These are phyloP conservation scores for Lachnellula cervina DNA, from an alignment of 2,329 filamentous ascomycete genomes.

Conservation along the genomic window DNA sequence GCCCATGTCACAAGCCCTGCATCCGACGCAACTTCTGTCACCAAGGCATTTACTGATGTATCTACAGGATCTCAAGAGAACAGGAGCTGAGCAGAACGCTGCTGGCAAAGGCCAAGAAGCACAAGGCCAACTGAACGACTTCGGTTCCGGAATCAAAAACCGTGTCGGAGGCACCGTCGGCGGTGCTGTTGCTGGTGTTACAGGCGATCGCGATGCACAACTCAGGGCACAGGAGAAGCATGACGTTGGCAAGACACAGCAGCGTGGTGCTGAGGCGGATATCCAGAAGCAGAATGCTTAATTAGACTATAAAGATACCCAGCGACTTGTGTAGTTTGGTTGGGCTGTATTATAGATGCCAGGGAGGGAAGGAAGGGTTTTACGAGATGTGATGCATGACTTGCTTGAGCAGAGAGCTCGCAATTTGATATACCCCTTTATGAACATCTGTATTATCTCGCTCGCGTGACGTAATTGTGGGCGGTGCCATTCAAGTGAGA, in stretches of 20 bases:
- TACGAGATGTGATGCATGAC: background rate
- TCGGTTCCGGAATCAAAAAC: slow-evolving; percentile 60
- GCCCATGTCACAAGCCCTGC: background rate
- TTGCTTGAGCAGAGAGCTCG: background rate
- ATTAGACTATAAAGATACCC: background rate
- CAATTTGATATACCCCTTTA: background rate
- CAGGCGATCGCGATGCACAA: slow-evolving; percentile 64
- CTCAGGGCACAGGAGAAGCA: slow-evolving; percentile 61
- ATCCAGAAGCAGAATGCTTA: slow-evolving; percentile 56
- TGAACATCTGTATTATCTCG: background rate
- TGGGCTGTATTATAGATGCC: slow-evolving; percentile 6
- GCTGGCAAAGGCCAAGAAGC: slow-evolving; percentile 79
- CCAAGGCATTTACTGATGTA: background rate
- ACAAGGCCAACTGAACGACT: slow-evolving; percentile 72
- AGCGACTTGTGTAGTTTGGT: background rate
- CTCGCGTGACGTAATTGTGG: too few species aligned
- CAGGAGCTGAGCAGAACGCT: slow-evolving; percentile 73
- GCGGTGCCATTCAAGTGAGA: too few species aligned
- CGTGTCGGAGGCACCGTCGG: slow-evolving; percentile 70
- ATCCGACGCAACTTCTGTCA: background rate
- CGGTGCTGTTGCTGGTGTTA: slow-evolving; percentile 64
- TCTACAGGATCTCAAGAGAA: slow-evolving; percentile 58
- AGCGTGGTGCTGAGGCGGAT: slow-evolving; percentile 78
- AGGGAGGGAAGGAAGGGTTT: background rate
- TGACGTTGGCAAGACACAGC: slow-evolving; percentile 76